Evolutionary conservation across 2,329 filamentous ascomycete genomes (phyloP), one percentile per base, ranked within the genome.

Genomic region (Phoma sp.): DNA sequence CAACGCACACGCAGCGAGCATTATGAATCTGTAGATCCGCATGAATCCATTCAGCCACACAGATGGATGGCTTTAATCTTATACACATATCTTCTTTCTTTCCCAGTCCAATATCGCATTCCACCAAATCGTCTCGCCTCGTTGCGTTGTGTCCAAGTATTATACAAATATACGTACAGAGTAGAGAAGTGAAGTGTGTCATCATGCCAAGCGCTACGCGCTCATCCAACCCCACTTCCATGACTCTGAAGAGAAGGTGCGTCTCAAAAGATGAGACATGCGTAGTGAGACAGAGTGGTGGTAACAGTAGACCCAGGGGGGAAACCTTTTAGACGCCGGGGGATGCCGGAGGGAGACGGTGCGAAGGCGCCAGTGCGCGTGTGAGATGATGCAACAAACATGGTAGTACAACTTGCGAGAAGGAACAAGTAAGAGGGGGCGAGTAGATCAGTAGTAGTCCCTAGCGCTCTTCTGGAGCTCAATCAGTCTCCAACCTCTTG

Each of bases 391-490:
- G 50, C 59, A 47, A 55, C 38, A 55, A 40, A 56, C 27, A 55
- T 60, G 41, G 41, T 61, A 58, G 53, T 66, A 69, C 60, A 66
- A 51, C 35, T 38, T 43, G 41, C 22, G 31, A 52, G 22, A 55
- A 13, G 32, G 48, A 49, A 35, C 45, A 25, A 36, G 21, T 32
- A 38, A 29, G 22, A 9, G 19, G 36, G n/a, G n/a, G 40, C 35
- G 56, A 60, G 32, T 53, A 15, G 40, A 57, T 86, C 81, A 90
- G 63, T 89, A 87, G 69, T 90, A 98, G 79, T 99, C 95, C 71
- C 95, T 87, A 51, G 91, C 94, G 76, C 92, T 96, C 88, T 99
- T 99, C 78, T 99, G 95, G 82, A 99, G 87, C 81, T 99, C 95
- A 73, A 99, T 98, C 76, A 99, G 81, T 70, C 94, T 88, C 95